phyloP scores from a whole-genome alignment of 31 red algal genomes.

The Asparagopsis taxiformis region DNA sequence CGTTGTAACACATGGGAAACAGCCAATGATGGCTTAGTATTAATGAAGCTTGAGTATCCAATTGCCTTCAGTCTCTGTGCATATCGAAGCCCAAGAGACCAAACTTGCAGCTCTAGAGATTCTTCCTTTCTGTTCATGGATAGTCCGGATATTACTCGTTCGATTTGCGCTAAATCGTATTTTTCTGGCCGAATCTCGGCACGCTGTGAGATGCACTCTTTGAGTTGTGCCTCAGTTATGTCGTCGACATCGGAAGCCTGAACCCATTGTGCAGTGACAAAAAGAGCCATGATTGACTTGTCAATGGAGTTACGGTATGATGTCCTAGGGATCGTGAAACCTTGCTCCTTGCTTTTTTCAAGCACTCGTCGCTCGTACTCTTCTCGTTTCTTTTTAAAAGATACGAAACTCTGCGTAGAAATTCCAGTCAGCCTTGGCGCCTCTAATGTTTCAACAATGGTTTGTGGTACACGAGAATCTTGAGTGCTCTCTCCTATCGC shows the following conservation, averaged over 20 bases:
- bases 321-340: neutral
- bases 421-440: neutral
- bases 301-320: neutral
- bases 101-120: neutral
- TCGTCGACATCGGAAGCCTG: slow-evolving; percentile 4
- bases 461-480: neutral
- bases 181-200: neutral
- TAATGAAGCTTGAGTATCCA: neutral
- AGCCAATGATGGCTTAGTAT: neutral
- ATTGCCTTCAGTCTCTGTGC: neutral
- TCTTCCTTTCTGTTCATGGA: slow-evolving; percentile 1
- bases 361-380: neutral
- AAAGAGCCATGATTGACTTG: neutral
- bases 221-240: slow-evolving; percentile 25
- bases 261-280: slow-evolving; percentile 24
- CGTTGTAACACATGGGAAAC: neutral
- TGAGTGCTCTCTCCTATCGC: no score
- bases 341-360: neutral
- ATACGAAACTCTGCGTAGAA: neutral
- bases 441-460: neutral
- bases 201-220: slow-evolving; percentile 6
- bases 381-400: neutral
- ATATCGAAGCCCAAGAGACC: neutral
- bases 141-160: neutral
- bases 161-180: slow-evolving; percentile 16